Evolutionary conservation across 2,329 filamentous ascomycete genomes (phyloP).

Genomic region (Tolypocladium capitatum): DNA sequence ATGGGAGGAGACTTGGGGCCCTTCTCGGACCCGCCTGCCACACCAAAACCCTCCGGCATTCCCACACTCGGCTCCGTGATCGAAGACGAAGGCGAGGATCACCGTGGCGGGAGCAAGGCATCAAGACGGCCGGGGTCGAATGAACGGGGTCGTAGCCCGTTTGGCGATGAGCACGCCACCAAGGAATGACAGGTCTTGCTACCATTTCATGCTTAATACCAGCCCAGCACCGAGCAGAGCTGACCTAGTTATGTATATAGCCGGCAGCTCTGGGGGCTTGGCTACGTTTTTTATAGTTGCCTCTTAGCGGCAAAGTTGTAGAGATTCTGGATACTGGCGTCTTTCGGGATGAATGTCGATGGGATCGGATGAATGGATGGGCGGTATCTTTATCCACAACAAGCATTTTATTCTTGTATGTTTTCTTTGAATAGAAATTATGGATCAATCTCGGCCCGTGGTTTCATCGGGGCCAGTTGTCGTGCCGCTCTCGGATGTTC

Average conservation of each 20-base stretch:
- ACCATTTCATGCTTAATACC: constrained; percentile 1
- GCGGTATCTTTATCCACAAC: not conserved
- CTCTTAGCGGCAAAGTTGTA: not conserved
- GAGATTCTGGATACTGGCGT: not conserved
- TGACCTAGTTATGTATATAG: not conserved
- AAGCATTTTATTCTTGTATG: not conserved
- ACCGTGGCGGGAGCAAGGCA: constrained; percentile 21
- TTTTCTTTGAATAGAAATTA: not conserved
- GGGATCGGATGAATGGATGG: not conserved
- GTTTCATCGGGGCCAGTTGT: not conserved
- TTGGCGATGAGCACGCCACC: constrained; percentile 45
- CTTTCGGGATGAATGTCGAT: not conserved
- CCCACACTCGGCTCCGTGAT: constrained; percentile 41
- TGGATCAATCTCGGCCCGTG: not conserved
- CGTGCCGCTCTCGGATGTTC: not conserved
- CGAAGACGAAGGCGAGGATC: constrained; percentile 33
- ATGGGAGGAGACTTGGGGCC: constrained; percentile 39
- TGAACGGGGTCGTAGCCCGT: constrained; percentile 32
- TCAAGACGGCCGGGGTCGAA: constrained; percentile 11
- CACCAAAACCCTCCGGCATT: constrained; percentile 20
- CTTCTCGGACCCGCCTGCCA: constrained; percentile 41
- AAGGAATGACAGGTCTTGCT: constrained; percentile 24
- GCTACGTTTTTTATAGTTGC: not conserved
- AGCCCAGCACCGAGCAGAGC: not conserved
- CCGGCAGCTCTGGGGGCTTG: not conserved